Conservation (phyloP, 192 early-diverging fungal species). For the Gryganskiella cystojenkinii region DNA sequence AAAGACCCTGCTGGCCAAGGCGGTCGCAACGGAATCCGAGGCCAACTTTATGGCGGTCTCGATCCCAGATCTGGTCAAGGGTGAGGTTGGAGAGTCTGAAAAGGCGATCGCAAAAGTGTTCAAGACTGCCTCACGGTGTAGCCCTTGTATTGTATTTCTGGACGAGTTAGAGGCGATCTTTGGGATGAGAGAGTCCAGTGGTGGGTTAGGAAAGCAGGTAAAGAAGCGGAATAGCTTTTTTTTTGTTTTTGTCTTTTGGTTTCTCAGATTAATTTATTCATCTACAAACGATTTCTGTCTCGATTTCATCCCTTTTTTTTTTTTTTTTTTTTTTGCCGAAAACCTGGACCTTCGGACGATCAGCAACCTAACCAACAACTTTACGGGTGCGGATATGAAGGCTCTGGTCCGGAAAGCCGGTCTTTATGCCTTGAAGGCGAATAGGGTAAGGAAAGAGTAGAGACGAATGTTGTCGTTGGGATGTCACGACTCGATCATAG, state of each 20-base stretch:
- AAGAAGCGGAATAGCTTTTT: conserved; percentile 48
- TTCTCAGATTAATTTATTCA: conserved; percentile 92
- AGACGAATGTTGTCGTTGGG: too few relatives aligned
- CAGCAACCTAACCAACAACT: conserved; percentile 60
- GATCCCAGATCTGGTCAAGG: conserved; percentile 87
- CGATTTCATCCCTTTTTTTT: too few relatives aligned
- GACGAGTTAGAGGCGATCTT: conserved; percentile 96
- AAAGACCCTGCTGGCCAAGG: conserved; percentile 90
- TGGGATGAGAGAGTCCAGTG: conserved; percentile 71
- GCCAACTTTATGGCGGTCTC: conserved; percentile 85
- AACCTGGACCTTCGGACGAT: conserved; percentile 53
- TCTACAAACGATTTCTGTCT: conserved; percentile 74
- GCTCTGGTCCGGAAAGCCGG: conserved; percentile 69
- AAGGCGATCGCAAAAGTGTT: conserved; percentile 87
- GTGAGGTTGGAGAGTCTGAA: conserved; percentile 94
- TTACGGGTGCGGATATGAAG: conserved; percentile 76
- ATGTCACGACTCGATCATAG: too few relatives aligned
- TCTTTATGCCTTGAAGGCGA: conserved; percentile 59
- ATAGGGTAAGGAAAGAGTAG: conserved; percentile 16
- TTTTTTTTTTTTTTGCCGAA: too few relatives aligned
- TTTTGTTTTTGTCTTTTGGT: too few relatives aligned
- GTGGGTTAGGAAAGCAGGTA: conserved; percentile 77
- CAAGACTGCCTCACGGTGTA: conserved; percentile 70
- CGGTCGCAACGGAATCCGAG: conserved; percentile 81
- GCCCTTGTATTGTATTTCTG: conserved; percentile 89